These are phyloP conservation scores for Chlorella sp. DNA, from an alignment of 139 green algal species.

Conservation along the genomic window DNA sequence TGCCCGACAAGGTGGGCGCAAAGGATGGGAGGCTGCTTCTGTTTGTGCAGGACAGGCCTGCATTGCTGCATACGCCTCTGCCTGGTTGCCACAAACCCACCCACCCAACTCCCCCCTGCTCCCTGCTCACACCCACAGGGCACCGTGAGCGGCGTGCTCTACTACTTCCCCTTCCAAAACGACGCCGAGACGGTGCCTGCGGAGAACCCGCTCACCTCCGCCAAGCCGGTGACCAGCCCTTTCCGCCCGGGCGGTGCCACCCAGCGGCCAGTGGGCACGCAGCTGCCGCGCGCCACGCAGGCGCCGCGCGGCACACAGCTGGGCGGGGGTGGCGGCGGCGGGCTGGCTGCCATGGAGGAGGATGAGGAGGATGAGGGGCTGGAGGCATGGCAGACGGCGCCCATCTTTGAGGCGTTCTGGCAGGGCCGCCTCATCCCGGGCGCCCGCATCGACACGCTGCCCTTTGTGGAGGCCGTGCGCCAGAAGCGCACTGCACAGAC, in stretches of 20 bases:
- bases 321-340: not conserved
- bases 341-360: slow-evolving; percentile 5
- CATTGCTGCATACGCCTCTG: not conserved
- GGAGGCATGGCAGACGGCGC: slow-evolving; percentile 12
- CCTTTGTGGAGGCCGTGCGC: slow-evolving; percentile 73
- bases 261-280: slow-evolving; percentile 1
- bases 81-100: too few species aligned
- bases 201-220: slow-evolving; percentile 37
- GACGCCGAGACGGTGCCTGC: slow-evolving; percentile 72
- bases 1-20: slow-evolving; percentile 62
- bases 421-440: slow-evolving; percentile 83
- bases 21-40: not conserved
- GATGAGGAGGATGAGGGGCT: slow-evolving; percentile 23
- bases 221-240: slow-evolving; percentile 7
- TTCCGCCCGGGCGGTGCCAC: not conserved
- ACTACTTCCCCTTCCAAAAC: slow-evolving; percentile 81
- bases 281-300: slow-evolving; percentile 24
- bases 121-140: slow-evolving; percentile 45
- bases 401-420: slow-evolving; percentile 75
- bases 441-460: slow-evolving; percentile 72
- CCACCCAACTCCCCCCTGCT: not conserved
- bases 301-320: not conserved
- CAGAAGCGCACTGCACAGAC: slow-evolving; percentile 57
- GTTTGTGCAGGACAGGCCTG: not conserved
- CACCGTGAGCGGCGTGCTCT: slow-evolving; percentile 73